A percentile compares a stretch with the other conserved stretches of the same genome.
These are phyloP conservation scores for Aphanoascus verrucosus DNA, from an alignment of 2,329 filamentous ascomycete genomes.

Conservation along the genomic window DNA sequence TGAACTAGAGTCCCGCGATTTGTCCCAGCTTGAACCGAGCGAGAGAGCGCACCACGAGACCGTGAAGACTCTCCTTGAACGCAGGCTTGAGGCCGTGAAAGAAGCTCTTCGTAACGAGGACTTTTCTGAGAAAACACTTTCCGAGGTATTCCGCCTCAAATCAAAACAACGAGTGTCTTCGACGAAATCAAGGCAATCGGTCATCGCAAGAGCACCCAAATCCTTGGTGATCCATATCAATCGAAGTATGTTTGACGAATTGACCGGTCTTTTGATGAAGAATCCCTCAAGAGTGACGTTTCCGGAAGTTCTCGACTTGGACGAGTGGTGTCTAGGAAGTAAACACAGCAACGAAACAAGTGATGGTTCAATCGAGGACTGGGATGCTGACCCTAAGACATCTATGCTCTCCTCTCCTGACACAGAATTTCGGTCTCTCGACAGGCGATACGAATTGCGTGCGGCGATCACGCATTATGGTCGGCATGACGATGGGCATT, in stretches of 20 bases:
- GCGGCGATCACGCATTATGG: slow-evolving; percentile 85
- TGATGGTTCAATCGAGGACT: slow-evolving; percentile 47
- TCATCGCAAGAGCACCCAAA: slow-evolving; percentile 69
- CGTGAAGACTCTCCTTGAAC: slow-evolving; percentile 33
- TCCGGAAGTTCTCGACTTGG: slow-evolving; percentile 61
- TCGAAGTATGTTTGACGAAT: slow-evolving; percentile 79
- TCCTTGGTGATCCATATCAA: slow-evolving; percentile 82
- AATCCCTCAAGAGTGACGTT: slow-evolving; percentile 73
- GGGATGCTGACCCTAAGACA: slow-evolving; percentile 55
- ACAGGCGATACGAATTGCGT: slow-evolving; percentile 58
- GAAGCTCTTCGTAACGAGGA: slow-evolving; percentile 66
- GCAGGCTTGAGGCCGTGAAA: slow-evolving; percentile 56
- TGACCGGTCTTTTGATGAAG: slow-evolving; percentile 67
- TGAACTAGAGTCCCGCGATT: slow-evolving; percentile 7
- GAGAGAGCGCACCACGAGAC: slow-evolving; percentile 23
- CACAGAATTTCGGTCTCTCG: slow-evolving; percentile 40
- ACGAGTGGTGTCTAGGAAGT: slow-evolving; percentile 73
- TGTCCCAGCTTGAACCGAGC: slow-evolving; percentile 27
- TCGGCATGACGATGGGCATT: slow-evolving; percentile 88
- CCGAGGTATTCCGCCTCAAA: slow-evolving; percentile 54
- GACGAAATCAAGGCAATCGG: slow-evolving; percentile 82
- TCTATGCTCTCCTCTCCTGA: slow-evolving; percentile 63
- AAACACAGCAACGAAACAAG: slow-evolving; percentile 23
- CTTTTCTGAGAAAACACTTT: slow-evolving; percentile 59
- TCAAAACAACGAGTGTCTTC: slow-evolving; percentile 59